Evolutionary conservation across 345 rosid genomes (phyloP), one percentile per base, ranked within the genome.

Genomic region (Anastatica hierochuntica): DNA sequence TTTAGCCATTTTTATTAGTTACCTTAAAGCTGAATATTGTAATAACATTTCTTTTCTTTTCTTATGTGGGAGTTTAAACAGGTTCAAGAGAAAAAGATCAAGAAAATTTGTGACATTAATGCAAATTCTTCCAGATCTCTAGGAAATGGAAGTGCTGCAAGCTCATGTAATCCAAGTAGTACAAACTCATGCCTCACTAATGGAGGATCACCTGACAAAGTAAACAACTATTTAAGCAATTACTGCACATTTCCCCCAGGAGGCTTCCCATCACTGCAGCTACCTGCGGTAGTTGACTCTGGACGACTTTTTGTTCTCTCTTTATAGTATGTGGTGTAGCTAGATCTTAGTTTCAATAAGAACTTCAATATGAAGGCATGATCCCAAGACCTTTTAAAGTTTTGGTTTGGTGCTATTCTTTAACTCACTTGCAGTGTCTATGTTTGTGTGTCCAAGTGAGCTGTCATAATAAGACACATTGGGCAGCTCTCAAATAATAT

Each of bases 31-130:
- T n/a, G n/a, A n/a, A n/a, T n/a, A n/a, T n/a, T n/a, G n/a, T n/a
- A n/a, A n/a, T 43, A 30, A 29, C 30, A 7, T 43, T 24, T 58
- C 24, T 41, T 34, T 35, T 36, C 8, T 10, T 38, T 33, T 33
- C 53, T 20, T 6, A 49, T 62, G 42, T 47, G 50, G 8, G 55
- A 60, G 21, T 27, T 64, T 74, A 62, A 43, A 48, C 76, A 92
- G 99, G 94, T 92, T 48, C 95, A 88, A 77, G 97, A 92, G 68
- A 88, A 85, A 82, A 85, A 83, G 88, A 75, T 88, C 24, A 92
- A 88, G 73, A 92, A 85, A 68, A 66, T 88, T 39, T 76, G 83
- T 69, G 86, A 81, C n/a, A 71, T 88, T 79, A 92, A 85, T 56
- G 34, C 76, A 62, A 8, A 82, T 72, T 70, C 80, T 51, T 78